Evolutionary conservation across 768 basidiomycete species (phyloP).

Genomic region (Cyclocybe aegerita): DNA sequence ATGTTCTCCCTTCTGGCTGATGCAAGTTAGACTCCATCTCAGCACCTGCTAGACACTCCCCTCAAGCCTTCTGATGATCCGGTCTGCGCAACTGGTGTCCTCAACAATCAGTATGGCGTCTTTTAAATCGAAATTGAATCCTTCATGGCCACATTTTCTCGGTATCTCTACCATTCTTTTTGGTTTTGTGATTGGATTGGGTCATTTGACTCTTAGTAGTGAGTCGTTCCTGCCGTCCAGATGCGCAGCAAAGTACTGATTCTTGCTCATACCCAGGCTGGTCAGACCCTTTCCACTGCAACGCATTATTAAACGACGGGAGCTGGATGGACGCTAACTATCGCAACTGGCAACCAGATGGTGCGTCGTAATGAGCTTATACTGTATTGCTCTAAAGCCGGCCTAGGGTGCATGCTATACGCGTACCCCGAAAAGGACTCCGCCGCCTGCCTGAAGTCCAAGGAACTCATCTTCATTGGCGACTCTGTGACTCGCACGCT

Average conservation of each 20-base stretch:
- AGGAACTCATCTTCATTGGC: slow-evolving; percentile 74
- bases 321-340: slow-evolving; percentile 72
- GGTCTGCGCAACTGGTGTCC: not conserved
- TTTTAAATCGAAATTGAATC: slow-evolving; percentile 30
- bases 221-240: slow-evolving; percentile 12
- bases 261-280: slow-evolving; percentile 45
- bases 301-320: slow-evolving; percentile 67
- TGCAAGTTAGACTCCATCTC: no score
- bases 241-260: not conserved
- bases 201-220: slow-evolving; percentile 47
- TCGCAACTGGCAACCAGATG: slow-evolving; percentile 87
- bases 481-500: slow-evolving; percentile 82
- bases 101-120: slow-evolving; percentile 14
- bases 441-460: slow-evolving; percentile 52
- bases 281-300: slow-evolving; percentile 72
- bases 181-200: slow-evolving; percentile 42
- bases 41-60: not conserved
- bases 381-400: not conserved
- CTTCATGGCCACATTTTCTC: slow-evolving; percentile 51
- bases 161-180: slow-evolving; percentile 36
- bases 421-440: slow-evolving; percentile 57
- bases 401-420: slow-evolving; percentile 77
- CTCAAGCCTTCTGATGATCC: not conserved
- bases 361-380: slow-evolving; percentile 35
- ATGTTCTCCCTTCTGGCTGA: no score